Evolutionary conservation across 2,329 filamentous ascomycete genomes (phyloP).

Genomic region (Claviceps digitariae): DNA sequence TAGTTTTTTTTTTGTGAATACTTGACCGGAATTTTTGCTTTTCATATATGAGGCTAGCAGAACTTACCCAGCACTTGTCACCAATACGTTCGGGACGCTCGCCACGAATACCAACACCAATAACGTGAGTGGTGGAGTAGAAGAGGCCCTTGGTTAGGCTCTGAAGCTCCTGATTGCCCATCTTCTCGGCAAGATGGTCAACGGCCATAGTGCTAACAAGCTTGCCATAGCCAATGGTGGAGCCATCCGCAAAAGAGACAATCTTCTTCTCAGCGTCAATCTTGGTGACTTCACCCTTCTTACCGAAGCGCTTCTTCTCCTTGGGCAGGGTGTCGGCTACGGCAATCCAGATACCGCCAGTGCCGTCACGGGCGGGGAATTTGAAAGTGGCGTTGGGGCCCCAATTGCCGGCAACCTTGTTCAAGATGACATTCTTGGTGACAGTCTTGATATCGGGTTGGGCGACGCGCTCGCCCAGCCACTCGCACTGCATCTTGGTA

Average conservation of each 20-base stretch:
- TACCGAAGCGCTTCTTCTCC: constrained; percentile 83
- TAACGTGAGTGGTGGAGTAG: constrained; percentile 95
- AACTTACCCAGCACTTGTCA: constrained; percentile 90
- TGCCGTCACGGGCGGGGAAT: constrained; percentile 91
- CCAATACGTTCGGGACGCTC: constrained; percentile 87
- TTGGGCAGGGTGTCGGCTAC: constrained; percentile 86
- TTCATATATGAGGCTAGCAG: background rate
- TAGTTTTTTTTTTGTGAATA: background rate
- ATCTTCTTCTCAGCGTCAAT: constrained; percentile 77
- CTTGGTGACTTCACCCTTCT: constrained; percentile 70
- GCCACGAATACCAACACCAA: constrained; percentile 90
- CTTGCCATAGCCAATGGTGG: constrained; percentile 80
- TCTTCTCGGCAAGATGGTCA: constrained; percentile 72
- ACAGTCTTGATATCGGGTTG: constrained; percentile 90
- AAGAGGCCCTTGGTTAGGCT: constrained; percentile 78
- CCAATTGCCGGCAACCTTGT: constrained; percentile 96
- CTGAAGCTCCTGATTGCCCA: constrained; percentile 77
- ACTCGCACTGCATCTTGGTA: constrained; percentile 98
- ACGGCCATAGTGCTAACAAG: constrained; percentile 94
- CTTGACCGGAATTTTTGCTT: background rate
- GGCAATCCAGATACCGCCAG: constrained; percentile 97
- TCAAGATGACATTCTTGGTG: constrained; percentile 85
- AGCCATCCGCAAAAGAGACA: constrained; percentile 72
- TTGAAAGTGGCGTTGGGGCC: constrained; percentile 97
- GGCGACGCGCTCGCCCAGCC: constrained; percentile 97